Percentiles rank a stretch among this genome's conserved stretches.
Evolutionary conservation across 345 rosid species (phyloP).

Genomic region (Pugionium dolabratum): DNA sequence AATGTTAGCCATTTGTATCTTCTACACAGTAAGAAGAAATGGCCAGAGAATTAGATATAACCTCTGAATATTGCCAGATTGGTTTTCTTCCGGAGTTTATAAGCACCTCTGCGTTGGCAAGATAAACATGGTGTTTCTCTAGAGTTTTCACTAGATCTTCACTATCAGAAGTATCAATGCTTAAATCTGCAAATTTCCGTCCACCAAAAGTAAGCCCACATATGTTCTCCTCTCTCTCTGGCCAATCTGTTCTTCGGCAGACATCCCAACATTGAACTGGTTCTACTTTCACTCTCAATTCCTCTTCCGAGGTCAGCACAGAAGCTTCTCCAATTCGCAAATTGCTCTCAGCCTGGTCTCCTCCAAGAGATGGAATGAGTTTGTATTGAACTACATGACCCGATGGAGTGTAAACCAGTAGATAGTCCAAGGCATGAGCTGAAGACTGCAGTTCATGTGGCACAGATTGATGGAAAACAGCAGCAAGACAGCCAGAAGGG

Average conservation of each 20-base stretch:
- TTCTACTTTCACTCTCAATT: constrained; percentile 70
- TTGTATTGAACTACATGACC: constrained; percentile 95
- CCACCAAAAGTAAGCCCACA: constrained; percentile 55
- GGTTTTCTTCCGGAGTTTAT: constrained; percentile 77
- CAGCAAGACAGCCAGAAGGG: constrained; percentile 88
- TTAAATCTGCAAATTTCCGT: constrained; percentile 45
- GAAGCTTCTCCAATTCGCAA: constrained; percentile 56
- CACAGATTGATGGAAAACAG: constrained; percentile 68
- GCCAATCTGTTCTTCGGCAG: constrained; percentile 88
- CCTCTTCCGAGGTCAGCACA: constrained; percentile 67
- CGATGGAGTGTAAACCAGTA: constrained; percentile 81
- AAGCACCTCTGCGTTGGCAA: constrained; percentile 90
- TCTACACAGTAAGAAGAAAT: constrained; percentile 3
- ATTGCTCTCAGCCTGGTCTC: constrained; percentile 58
- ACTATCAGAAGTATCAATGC: constrained; percentile 52
- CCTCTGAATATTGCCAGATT: constrained; percentile 90
- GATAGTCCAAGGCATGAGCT: constrained; percentile 66
- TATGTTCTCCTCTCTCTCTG: constrained; percentile 90
- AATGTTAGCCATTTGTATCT: constrained; percentile 5
- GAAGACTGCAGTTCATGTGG: constrained; percentile 45
- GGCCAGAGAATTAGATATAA: constrained; percentile 26
- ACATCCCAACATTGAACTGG: constrained; percentile 97
- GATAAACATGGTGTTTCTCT: constrained; percentile 70
- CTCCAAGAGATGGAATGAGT: constrained; percentile 69
- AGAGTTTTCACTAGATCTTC: constrained; percentile 56